Conservation (phyloP, 2,329 filamentous ascomycete genomes). For the Chaetothyriales sp. region DNA sequence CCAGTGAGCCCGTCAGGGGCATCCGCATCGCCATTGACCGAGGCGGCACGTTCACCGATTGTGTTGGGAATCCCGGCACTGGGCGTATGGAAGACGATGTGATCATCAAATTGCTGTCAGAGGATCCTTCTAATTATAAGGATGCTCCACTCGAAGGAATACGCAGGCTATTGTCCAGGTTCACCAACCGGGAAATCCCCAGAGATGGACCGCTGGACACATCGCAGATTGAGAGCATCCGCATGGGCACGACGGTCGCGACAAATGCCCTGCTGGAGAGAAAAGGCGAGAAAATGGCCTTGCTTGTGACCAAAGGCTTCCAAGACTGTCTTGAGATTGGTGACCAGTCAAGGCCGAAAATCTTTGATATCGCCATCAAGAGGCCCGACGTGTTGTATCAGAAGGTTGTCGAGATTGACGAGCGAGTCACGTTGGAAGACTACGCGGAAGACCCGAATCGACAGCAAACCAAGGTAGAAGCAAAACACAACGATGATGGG, state of each 20-base stretch:
- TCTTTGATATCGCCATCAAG: conserved; percentile 77
- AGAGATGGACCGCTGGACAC: conserved; percentile 70
- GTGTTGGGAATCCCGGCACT: conserved; percentile 62
- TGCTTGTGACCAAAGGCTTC: conserved; percentile 79
- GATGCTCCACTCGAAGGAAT: conserved; percentile 89
- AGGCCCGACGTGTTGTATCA: conserved; percentile 81
- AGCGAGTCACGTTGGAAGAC: conserved; percentile 80
- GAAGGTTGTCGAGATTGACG: conserved; percentile 73
- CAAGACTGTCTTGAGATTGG: conserved; percentile 77
- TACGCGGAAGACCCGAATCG: conserved; percentile 75
- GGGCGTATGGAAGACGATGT: conserved; percentile 57
- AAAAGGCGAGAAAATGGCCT: conserved; percentile 75
- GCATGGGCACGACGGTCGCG: conserved; percentile 91
- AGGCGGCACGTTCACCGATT: conserved; percentile 86
- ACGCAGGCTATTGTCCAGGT: conserved; percentile 65
- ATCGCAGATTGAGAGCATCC: conserved; percentile 69
- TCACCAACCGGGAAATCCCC: conserved; percentile 59
- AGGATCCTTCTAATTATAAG: conserved; percentile 77
- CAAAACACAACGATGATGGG: conserved; percentile 32
- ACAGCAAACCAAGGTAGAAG: conserved; percentile 39
- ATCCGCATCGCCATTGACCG: conserved; percentile 34
- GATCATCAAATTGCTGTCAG: conserved; percentile 75
- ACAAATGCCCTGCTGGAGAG: conserved; percentile 83
- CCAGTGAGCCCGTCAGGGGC: conserved; percentile 15
- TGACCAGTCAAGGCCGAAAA: conserved; percentile 76